These are phyloP conservation scores for Eudorina sp. DNA, from an alignment of 139 green algal species.

Conservation along the genomic window DNA sequence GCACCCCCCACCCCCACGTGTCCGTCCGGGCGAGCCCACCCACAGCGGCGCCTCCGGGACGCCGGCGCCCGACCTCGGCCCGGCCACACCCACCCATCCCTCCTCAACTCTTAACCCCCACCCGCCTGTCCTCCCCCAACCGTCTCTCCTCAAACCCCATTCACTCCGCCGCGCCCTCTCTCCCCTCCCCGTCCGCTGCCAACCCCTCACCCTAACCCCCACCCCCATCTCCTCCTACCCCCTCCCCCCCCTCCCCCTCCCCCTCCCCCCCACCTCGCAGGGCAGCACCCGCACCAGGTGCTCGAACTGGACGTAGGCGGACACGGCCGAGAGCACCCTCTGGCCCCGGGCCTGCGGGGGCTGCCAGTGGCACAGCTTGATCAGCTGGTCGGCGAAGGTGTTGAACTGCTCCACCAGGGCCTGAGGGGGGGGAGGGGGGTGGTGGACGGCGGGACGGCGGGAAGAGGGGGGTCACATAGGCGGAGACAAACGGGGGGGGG, in stretches of 20 bases:
- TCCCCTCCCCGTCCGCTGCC: no score
- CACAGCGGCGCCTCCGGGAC: no score
- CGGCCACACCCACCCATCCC: no score
- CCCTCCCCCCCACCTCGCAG: constrained; percentile 61
- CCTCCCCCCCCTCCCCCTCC: neutral
- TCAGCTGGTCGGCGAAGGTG: constrained; percentile 84
- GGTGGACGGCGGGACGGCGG: neutral
- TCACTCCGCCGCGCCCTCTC: no score
- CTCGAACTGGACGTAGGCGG: constrained; percentile 67
- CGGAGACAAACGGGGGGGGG: neutral
- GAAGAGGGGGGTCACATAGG: neutral
- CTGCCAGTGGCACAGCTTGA: constrained; percentile 77
- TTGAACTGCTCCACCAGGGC: constrained; percentile 20
- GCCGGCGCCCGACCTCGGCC: no score
- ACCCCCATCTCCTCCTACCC: neutral
- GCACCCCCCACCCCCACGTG: no score
- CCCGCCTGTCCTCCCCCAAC: no score
- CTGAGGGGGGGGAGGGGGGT: constrained; percentile 1
- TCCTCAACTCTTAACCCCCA: no score
- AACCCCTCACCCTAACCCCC: no score
- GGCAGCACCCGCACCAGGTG: constrained; percentile 78
- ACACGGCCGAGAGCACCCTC: neutral
- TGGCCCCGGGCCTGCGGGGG: constrained; percentile 1
- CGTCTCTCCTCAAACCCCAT: no score
- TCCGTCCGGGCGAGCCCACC: no score